Evolutionary conservation across 345 rosid genomes (phyloP).

Genomic region (Eucalyptus cloeziana): DNA sequence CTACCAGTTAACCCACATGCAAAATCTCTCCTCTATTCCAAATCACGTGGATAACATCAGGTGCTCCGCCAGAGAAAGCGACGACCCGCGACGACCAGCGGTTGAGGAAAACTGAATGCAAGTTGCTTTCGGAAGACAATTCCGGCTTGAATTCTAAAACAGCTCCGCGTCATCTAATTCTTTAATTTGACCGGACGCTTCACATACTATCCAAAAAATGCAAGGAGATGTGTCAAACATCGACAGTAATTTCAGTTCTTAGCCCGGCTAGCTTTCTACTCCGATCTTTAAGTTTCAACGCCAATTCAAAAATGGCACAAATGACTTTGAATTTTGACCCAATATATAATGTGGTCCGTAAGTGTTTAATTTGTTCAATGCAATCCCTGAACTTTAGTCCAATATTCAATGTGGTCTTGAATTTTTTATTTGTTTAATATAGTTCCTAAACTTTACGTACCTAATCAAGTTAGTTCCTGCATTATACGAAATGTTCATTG

Average conservation of each 20-base stretch:
- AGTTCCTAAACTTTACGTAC: not conserved
- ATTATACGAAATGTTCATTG: not conserved
- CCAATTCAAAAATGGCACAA: not conserved
- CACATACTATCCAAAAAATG: not conserved
- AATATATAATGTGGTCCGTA: no score
- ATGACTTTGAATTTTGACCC: accelerated
- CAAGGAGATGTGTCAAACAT: not conserved
- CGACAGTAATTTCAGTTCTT: not conserved
- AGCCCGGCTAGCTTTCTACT: not conserved
- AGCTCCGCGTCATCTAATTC: not conserved
- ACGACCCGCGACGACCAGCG: not conserved
- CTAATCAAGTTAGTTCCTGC: not conserved
- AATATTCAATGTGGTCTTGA: no score
- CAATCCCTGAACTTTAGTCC: accelerated
- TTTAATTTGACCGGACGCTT: not conserved
- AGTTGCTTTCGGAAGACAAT: not conserved
- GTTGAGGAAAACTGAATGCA: not conserved
- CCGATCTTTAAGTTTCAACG: not conserved
- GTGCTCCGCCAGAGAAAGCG: not conserved
- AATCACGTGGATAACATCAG: not conserved
- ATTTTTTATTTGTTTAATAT: accelerated
- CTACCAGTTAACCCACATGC: not conserved
- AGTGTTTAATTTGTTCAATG: no score
- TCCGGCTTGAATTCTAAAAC: not conserved
- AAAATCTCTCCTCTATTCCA: not conserved